Evolutionary conservation across 2,329 filamentous ascomycete genomes (phyloP), one percentile per base, ranked within the genome.

Genomic region (Exophiala lecanii-corni): DNA sequence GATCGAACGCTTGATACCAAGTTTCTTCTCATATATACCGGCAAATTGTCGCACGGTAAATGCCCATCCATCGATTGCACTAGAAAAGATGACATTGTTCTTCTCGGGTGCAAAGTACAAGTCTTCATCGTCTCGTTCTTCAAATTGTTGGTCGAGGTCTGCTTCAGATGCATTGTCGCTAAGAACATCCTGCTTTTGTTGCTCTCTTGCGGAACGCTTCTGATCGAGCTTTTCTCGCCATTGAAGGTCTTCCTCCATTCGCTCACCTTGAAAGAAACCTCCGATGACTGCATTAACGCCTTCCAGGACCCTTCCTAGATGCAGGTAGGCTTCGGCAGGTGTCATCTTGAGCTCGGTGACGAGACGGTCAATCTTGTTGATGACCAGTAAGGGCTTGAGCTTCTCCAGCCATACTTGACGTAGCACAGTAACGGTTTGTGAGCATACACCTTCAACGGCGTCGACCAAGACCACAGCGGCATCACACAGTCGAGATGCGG

Each of bases 11-110:
- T 95, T 97, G 65, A 97, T 94, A 10, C 92, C 91, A 5, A 98
- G 76, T 64, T 98, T 98, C 72, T 89, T 94, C 67, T 97, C 91
- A 60, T 97, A 98, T 19, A 97, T 71, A 26, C 79, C 79, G 13
- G 92, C 89, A 62, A 98, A 98, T 58, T 98, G 92, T 38, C 89
- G 80, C 37, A 95, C 83, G 0, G 92, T 98, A 59, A 98, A 98
- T 2, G 92, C 92, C 92, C 92, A 98, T n/a, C 92, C 92, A 61
- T 98, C 92, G 43, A 95, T 84, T 47, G 92, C 92, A 62, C 91
- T 97, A 70, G 88, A 89, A 64, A 98, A 98, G 52, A 98, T 97
- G 63, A 98, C 92, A 60, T 98, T 98, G 65, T 96, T 96, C 66
- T 91, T 94, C 61, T 98, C 92, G 0, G 92, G 92, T 1, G 92